A percentile compares a stretch with the other conserved stretches of the same genome.
phyloP scores from a whole-genome alignment of 208 protist species.

The Leishmania guyanensis region DNA sequence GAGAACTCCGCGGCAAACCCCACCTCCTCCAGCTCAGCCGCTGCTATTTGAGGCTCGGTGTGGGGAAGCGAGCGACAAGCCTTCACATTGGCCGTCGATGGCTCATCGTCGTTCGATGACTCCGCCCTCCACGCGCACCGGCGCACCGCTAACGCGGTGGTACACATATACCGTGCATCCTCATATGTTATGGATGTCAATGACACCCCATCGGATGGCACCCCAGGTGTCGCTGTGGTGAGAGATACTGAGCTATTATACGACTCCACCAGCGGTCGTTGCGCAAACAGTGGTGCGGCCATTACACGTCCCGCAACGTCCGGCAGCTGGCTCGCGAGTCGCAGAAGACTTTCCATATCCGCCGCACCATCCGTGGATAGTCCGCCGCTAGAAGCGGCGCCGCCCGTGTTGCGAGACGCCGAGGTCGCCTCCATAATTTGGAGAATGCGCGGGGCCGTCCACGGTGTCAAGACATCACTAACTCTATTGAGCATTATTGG shows the following conservation, averaged over 20 bases:
- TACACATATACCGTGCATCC: slow-evolving; percentile 48
- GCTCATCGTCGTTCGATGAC: no score
- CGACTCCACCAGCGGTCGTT: slow-evolving; percentile 35
- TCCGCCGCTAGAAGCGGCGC: not conserved
- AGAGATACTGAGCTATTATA: not conserved
- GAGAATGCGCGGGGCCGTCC: slow-evolving; percentile 54
- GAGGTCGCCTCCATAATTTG: slow-evolving; percentile 47
- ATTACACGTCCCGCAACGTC: slow-evolving; percentile 72
- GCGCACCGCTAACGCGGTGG: slow-evolving; percentile 37
- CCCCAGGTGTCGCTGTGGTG: not conserved
- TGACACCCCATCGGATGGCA: not conserved
- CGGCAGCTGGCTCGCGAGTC: slow-evolving; percentile 44
- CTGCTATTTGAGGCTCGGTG: slow-evolving; percentile 1
- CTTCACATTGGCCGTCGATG: not conserved
- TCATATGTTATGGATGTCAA: slow-evolving; percentile 7
- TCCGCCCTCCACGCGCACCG: not conserved
- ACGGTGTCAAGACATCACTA: slow-evolving; percentile 46
- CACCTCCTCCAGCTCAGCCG: slow-evolving; percentile 44
- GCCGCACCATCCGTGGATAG: slow-evolving; percentile 14
- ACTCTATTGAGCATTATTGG: slow-evolving; percentile 15
- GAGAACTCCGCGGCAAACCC: slow-evolving; percentile 51
- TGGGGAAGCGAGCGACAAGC: not conserved
- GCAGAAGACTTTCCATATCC: slow-evolving; percentile 40
- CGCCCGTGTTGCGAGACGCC: slow-evolving; percentile 7
- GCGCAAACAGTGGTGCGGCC: slow-evolving; percentile 61